Base-by-base conservation (phyloP, 1,139 yeast genomes). In the Hansenula lynferdii region DNA sequence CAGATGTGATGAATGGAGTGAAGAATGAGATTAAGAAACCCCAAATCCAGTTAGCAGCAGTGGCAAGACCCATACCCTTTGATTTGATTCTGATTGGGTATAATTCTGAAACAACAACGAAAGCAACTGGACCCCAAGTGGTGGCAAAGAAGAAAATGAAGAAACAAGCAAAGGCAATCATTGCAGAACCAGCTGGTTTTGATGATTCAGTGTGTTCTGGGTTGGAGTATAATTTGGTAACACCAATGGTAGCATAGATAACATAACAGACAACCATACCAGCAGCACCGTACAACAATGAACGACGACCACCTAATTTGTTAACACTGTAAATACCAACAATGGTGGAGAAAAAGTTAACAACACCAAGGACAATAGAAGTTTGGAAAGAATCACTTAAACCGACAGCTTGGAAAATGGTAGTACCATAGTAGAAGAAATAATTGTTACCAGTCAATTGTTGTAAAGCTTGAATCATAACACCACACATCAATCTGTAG, bases 121-220 rank as follows among this genome's bases (percentile, higher is more conserved):
- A 85, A 39, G 81, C 81, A 56, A 81, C 77, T 54, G 95, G 92
- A 45, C 90, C 95, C 95, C 95, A 85, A 19, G 92, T 78, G 39
- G 82, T 70, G 37, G 95, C 94, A 60, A 85, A 85, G 69, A 77
- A 80, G 74, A 81, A 80, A 49, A 85, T 81, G 72, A 73, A 85
- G 58, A 84, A 66, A 67, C 90, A 81, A 31, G 90, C 77, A 51
- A 85, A 72, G 63, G 81, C 80, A 62, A 85, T 84, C 92, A 77
- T 75, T 44, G 82, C 85, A 60, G 79, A 67, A 61, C 92, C 92
- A 38, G 83, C 77, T 44, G 81, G 67, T 47, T 64, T 65, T 42
- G 60, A 48, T 19, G 61, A 53, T 40, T 53, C 52, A 42, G 56
- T 51, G 23, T 51, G 62, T 32, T 51, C 53, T 41, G 74, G 82